These are phyloP conservation scores for Amylostereum chailletii DNA, from an alignment of 1,284 basidiomycete species.

Conservation along the genomic window DNA sequence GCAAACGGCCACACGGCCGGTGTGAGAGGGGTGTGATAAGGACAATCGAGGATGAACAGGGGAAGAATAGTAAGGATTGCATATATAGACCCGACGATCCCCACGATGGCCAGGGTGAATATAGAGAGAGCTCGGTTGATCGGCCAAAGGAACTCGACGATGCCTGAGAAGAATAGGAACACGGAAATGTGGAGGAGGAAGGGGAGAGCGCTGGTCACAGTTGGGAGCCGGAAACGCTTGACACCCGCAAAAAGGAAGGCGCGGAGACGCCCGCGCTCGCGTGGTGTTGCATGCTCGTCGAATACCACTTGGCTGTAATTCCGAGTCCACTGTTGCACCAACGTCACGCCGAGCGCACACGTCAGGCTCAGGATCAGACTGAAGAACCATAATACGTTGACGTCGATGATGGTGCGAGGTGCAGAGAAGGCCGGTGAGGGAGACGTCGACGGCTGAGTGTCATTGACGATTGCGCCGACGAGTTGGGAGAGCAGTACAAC, in stretches of 20 bases:
- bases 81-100: slow-evolving; percentile 11
- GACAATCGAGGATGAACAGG: slow-evolving; percentile 21
- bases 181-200: slow-evolving; percentile 31
- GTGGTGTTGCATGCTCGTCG: slow-evolving; percentile 14
- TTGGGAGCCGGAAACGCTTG: slow-evolving; percentile 24
- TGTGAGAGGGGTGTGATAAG: slow-evolving; percentile 29
- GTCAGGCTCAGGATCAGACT: slow-evolving; percentile 17
- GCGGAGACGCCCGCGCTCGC: slow-evolving; percentile 26
- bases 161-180: slow-evolving; percentile 30
- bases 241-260: slow-evolving; percentile 28
- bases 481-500: not conserved
- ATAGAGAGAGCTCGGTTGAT: slow-evolving; percentile 22
- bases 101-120: slow-evolving; percentile 22
- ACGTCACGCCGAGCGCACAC: slow-evolving; percentile 17
- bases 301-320: slow-evolving; percentile 17
- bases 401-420: slow-evolving; percentile 9
- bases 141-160: slow-evolving; percentile 26
- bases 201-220: slow-evolving; percentile 30
- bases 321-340: slow-evolving; percentile 18
- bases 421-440: not conserved
- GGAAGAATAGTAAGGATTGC: not conserved
- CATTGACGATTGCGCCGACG: not conserved
- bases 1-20: slow-evolving; percentile 23
- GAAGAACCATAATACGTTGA: slow-evolving; percentile 28
- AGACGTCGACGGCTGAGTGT: not conserved